These are phyloP conservation scores for Trichoderma koningii DNA, from an alignment of 2,329 filamentous ascomycete genomes.

Conservation along the genomic window DNA sequence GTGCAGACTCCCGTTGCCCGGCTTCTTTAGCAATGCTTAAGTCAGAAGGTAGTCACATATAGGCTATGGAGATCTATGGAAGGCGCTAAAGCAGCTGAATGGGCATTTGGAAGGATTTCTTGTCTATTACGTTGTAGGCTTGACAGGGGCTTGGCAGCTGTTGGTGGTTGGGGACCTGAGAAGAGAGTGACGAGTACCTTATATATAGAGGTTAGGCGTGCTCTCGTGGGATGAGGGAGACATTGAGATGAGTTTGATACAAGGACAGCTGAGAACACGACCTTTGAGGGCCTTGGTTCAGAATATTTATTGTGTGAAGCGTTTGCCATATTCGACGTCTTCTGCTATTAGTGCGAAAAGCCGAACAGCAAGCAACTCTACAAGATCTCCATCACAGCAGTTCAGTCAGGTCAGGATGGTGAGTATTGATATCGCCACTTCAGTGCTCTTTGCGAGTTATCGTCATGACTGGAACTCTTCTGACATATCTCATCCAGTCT, in stretches of 20 bases:
- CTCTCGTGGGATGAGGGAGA: background rate
- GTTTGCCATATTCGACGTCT: background rate
- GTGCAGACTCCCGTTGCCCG: background rate
- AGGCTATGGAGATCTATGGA: background rate
- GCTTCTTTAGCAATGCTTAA: slow-evolving; percentile 23
- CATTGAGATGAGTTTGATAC: slow-evolving; percentile 15
- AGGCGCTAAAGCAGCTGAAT: slow-evolving; percentile 9
- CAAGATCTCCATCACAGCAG: background rate
- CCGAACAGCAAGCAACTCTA: background rate
- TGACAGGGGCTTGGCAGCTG: slow-evolving; percentile 29
- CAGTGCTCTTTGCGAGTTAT: background rate
- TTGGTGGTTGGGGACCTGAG: slow-evolving; percentile 48
- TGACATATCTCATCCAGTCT: slow-evolving; percentile 38
- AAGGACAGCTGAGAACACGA: slow-evolving; percentile 4
- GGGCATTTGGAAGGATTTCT: slow-evolving; percentile 27
- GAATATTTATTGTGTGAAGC: background rate
- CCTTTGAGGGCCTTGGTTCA: background rate
- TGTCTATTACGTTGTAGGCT: background rate
- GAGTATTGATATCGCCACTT: background rate
- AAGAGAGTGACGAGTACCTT: background rate
- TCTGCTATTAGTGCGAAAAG: background rate
- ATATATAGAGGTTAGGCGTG: slow-evolving; percentile 2
- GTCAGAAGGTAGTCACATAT: slow-evolving; percentile 6
- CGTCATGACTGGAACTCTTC: background rate
- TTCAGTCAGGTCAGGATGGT: slow-evolving; percentile 20